Evolutionary conservation across 2,329 filamentous ascomycete species (phyloP), one percentile per base, ranked within the genome.

Genomic region (Fusarium tricinctum): DNA sequence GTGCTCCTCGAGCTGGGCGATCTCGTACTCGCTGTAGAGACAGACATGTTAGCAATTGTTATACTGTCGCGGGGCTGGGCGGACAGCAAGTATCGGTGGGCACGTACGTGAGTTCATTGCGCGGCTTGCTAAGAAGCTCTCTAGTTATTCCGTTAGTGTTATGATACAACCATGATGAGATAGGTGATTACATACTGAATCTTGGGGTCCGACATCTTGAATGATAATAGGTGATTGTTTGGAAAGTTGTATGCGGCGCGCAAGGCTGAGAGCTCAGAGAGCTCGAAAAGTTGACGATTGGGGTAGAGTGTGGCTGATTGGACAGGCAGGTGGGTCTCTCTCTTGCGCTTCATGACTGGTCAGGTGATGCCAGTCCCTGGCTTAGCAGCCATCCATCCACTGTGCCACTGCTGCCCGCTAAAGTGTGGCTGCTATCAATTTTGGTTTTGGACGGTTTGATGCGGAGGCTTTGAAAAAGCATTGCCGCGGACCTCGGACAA

Each of bases 91-190:
- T 47, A 57, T 57, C 47, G 50, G 40, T 58, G 59, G 53, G 61
- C 49, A 67, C 91, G 74, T 89, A 97, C 93, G 94, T 97, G 82
- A 97, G 91, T 79, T 97, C 94, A 76, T 86, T 89, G 81, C 93
- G 92, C 71, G 93, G 90, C 87, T 97, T 97, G 80, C 88, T 90
- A 71, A 97, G 89, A 76, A 97, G 89, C 81, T 97, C 94, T 82
- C 93, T 97, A 63, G 6, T 62, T 17, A 50, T 42, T 23, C 26
- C 49, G 71, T 81, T 75, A 82, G 78, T 60, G 23, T 43, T 8
- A 5, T 20, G 12, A 32, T 5, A 9, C 10, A n/a, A 26, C 8
- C 15, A 42, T 23, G 22, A 23, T 17, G 12, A 28, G 20, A 5
- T 13, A 22, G n/a, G 17, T 22, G 32, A 39, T 8, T 62, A 78